Evolutionary conservation across 345 rosid genomes (phyloP).

Genomic region (Lepidium africanum): DNA sequence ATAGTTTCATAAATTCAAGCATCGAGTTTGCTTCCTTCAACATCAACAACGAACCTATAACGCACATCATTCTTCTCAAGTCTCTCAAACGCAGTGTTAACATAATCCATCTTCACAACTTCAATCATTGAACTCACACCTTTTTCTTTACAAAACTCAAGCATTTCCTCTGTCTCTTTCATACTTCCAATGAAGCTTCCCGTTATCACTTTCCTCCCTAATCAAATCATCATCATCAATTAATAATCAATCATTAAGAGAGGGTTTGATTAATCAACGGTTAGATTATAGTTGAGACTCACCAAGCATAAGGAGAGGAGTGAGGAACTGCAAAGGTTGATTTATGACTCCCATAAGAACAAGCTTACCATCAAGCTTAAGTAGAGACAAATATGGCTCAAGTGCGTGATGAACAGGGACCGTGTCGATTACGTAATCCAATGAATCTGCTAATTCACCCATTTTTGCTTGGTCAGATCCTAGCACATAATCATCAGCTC

Average conservation of each 20-base stretch:
- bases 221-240: not conserved
- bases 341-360: conserved; percentile 75
- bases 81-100: conserved; percentile 78
- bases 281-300: conserved; percentile 9
- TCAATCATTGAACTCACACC: conserved; percentile 63
- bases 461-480: conserved; percentile 56
- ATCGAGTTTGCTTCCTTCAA: conserved; percentile 75
- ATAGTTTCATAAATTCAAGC: not conserved
- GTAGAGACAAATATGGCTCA: conserved; percentile 65
- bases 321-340: conserved; percentile 63
- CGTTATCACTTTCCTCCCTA: conserved; percentile 60
- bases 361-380: conserved; percentile 80
- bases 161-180: conserved; percentile 47
- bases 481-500: conserved; percentile 80
- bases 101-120: conserved; percentile 73
- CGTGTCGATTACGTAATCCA: conserved; percentile 85
- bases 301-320: conserved; percentile 86
- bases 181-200: conserved; percentile 62
- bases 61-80: conserved; percentile 93
- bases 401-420: conserved; percentile 82
- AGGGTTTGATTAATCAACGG: too few species aligned
- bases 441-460: conserved; percentile 60
- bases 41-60: conserved; percentile 82
- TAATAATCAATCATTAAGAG: not conserved
- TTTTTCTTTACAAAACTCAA: conserved; percentile 51